Evolutionary conservation across 73 alveolate species (phyloP).

Genomic region (Stentor coeruleus): DNA sequence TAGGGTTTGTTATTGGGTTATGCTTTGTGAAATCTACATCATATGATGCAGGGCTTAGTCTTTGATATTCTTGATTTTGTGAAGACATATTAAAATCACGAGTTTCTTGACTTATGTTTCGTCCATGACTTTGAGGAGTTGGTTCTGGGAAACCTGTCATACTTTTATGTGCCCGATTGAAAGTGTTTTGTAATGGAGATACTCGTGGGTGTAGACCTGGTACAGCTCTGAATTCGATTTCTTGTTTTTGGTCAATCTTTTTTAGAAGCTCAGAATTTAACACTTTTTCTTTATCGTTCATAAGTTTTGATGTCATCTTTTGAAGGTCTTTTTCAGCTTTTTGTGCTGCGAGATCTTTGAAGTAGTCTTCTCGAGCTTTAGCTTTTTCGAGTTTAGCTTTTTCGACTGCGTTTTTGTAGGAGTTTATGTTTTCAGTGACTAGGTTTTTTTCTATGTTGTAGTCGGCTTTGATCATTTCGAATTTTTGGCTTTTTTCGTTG

Average conservation of each 20-base stretch:
- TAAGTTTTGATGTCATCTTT: too few species aligned
- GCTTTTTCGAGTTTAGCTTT: too few species aligned
- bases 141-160: neutral
- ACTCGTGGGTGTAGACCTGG: constrained; percentile 18
- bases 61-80: neutral
- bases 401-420: neutral
- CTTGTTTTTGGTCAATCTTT: neutral
- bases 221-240: constrained; percentile 1
- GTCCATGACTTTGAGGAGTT: neutral
- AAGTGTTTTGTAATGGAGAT: constrained; percentile 9
- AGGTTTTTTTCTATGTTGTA: neutral
- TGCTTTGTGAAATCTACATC: constrained; percentile 11
- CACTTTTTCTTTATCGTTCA: neutral
- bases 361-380: neutral
- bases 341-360: neutral
- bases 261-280: neutral
- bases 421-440: neutral
- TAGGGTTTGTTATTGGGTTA: constrained; percentile 9
- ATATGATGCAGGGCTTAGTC: too few species aligned
- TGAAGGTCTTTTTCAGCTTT: neutral
- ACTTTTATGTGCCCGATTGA: neutral
- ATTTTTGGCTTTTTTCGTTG: neutral
- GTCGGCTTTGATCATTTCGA: neutral
- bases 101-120: neutral
- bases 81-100: neutral